Evolutionary conservation across 352 stramenopile genomes (phyloP).

Genomic region (Globisporangium megalacanthum): DNA sequence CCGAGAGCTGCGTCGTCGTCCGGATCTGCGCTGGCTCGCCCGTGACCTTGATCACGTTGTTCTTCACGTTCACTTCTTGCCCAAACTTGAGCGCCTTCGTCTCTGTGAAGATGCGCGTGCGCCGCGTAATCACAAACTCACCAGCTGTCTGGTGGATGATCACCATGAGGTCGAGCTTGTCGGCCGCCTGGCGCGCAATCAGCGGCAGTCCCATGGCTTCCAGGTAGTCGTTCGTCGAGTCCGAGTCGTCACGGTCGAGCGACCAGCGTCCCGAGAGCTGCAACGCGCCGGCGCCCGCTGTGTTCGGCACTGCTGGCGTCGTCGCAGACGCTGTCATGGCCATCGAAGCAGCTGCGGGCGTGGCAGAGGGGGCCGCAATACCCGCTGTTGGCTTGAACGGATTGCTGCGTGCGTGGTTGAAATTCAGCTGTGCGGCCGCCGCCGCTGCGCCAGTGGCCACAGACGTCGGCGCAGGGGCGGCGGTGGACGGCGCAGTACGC

Average conservation of each 20-base stretch:
- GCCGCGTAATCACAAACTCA: slow-evolving; percentile 83
- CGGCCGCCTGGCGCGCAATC: slow-evolving; percentile 80
- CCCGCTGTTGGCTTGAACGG: slow-evolving; percentile 54
- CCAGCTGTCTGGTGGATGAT: slow-evolving; percentile 81
- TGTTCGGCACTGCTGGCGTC: slow-evolving; percentile 49
- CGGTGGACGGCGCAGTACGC: slow-evolving; percentile 17
- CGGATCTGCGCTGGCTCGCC: slow-evolving; percentile 66
- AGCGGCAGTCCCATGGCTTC: slow-evolving; percentile 79
- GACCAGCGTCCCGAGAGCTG: slow-evolving; percentile 83
- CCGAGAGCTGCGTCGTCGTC: slow-evolving; percentile 78
- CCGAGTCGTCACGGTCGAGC: slow-evolving; percentile 80
- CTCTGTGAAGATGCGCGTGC: slow-evolving; percentile 88
- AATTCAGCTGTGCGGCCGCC: slow-evolving; percentile 33
- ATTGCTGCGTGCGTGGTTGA: slow-evolving; percentile 65
- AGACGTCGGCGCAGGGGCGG: slow-evolving; percentile 18
- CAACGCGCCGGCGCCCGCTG: slow-evolving; percentile 63
- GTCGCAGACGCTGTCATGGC: slow-evolving; percentile 13
- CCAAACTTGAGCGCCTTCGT: slow-evolving; percentile 86
- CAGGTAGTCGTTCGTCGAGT: slow-evolving; percentile 88
- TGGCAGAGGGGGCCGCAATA: slow-evolving; percentile 21
- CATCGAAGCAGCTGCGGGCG: slow-evolving; percentile 8
- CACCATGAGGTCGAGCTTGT: slow-evolving; percentile 87
- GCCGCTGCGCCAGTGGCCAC: slow-evolving; percentile 22
- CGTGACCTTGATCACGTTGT: slow-evolving; percentile 82
- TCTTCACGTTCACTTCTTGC: slow-evolving; percentile 85